These are phyloP conservation scores for Wallacemonas rigidus DNA, from an alignment of 208 protist species.

Conservation along the genomic window DNA sequence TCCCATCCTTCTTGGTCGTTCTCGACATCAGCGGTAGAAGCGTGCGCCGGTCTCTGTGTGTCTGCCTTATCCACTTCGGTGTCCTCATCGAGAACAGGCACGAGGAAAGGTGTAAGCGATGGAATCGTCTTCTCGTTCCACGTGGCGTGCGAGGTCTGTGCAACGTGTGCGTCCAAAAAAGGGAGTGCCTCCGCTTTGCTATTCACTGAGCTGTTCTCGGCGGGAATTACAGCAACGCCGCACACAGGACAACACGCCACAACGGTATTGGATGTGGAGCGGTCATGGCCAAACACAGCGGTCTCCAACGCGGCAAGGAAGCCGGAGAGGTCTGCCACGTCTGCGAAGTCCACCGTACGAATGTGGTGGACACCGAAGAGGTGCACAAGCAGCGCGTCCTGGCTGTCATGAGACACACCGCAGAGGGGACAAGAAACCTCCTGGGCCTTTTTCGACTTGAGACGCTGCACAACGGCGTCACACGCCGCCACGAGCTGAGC, in stretches of 20 bases:
- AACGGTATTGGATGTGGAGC: neutral
- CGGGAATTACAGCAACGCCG: conserved; percentile 14
- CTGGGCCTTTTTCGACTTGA: conserved; percentile 29
- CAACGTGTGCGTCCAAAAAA: conserved; percentile 26
- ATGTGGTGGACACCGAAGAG: conserved; percentile 47
- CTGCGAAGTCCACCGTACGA: conserved; percentile 49
- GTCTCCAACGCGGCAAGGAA: conserved; percentile 32
- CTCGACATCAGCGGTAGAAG: conserved; percentile 21
- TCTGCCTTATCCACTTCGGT: neutral
- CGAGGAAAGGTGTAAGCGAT: conserved; percentile 39
- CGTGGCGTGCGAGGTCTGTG: conserved; percentile 24
- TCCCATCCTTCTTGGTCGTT: conserved; percentile 39
- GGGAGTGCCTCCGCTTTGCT: neutral
- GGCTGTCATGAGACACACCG: conserved; percentile 32
- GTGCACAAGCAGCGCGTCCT: conserved; percentile 64
- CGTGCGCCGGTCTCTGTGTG: neutral
- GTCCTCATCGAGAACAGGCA: conserved; percentile 16
- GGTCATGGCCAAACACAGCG: conserved; percentile 24
- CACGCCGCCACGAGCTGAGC: conserved; percentile 43
- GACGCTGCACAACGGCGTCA: conserved; percentile 53
- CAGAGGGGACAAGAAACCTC: conserved; percentile 64
- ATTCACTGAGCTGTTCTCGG: neutral
- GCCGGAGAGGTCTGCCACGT: conserved; percentile 51
- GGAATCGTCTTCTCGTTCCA: conserved; percentile 65
- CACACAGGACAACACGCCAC: conserved; percentile 67